phyloP scores from a whole-genome alignment of 179 eudicot species.

The Silene noctiflora region DNA sequence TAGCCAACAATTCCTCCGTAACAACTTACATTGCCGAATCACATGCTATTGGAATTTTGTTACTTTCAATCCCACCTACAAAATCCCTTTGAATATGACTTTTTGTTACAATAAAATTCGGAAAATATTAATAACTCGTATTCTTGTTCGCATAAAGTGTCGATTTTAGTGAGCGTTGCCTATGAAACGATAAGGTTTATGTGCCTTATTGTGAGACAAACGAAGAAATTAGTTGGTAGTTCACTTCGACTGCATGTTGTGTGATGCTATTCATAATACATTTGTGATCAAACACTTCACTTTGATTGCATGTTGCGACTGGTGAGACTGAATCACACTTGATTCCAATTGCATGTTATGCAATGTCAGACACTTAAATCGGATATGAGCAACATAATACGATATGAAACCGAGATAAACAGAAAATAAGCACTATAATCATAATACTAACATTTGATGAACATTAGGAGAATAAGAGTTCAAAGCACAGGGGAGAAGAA shows the following conservation, averaged over 20 bases:
- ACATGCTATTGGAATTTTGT: slow-evolving; percentile 21
- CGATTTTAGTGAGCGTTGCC: too few relatives aligned
- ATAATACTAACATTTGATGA: slow-evolving; percentile 4
- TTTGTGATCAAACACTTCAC: background rate
- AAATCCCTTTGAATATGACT: slow-evolving; percentile 19
- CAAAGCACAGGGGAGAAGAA: slow-evolving; percentile 17
- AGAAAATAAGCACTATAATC: background rate
- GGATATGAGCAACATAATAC: background rate
- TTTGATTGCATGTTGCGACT: background rate
- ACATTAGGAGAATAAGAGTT: background rate
- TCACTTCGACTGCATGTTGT: background rate
- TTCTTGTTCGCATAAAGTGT: slow-evolving; percentile 8
- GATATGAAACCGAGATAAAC: background rate
- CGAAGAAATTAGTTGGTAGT: background rate
- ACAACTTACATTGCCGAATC: slow-evolving; percentile 11
- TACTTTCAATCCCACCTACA: slow-evolving; percentile 24
- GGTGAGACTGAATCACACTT: too few relatives aligned
- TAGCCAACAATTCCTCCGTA: slow-evolving; percentile 10
- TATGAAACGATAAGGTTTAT: too few relatives aligned
- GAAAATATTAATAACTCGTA: background rate
- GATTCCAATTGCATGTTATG: too few relatives aligned
- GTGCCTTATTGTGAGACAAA: too few relatives aligned
- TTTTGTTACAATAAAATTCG: background rate
- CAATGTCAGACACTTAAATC: background rate
- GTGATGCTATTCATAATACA: too few relatives aligned